These are phyloP conservation scores for Stephania japonica DNA, from an alignment of 164 flowering plant species.

Conservation along the genomic window DNA sequence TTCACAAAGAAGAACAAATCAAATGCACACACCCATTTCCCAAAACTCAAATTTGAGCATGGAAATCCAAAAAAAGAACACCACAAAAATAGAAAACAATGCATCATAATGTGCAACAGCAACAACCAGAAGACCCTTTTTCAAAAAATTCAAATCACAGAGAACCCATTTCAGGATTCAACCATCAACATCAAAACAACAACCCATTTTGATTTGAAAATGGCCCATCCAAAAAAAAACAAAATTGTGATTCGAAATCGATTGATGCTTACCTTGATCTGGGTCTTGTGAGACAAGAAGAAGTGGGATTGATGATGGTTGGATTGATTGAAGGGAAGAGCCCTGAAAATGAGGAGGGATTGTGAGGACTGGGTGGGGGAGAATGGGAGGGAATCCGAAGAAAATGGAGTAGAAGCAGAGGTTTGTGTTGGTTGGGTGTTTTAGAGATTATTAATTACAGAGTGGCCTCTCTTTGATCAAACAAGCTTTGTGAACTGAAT, in stretches of 20 bases:
- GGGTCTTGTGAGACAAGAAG: not conserved
- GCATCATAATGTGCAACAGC: too few species aligned
- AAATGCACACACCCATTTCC: not conserved
- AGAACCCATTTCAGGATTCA: not conserved
- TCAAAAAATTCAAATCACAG: not conserved
- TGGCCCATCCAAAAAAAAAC: not conserved
- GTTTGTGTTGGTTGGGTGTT: not conserved
- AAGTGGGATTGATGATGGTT: constrained; percentile 1
- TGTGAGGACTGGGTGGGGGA: not conserved
- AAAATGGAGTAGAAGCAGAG: not conserved
- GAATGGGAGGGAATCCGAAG: constrained; percentile 13
- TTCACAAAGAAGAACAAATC: not conserved
- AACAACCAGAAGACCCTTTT: not conserved
- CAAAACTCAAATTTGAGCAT: not conserved
- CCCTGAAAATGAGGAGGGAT: constrained; percentile 1
- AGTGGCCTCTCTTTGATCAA: not conserved
- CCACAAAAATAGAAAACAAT: not conserved
- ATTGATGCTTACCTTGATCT: constrained; percentile 7
- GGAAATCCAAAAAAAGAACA: not conserved
- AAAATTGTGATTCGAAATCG: not conserved
- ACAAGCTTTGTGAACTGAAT: not conserved
- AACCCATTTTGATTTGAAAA: constrained; percentile 7
- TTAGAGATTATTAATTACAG: constrained; percentile 9
- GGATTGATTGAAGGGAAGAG: not conserved
- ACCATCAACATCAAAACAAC: not conserved